These are phyloP conservation scores for Aspergillus cejpii DNA, from an alignment of 2,329 filamentous ascomycete genomes.

Conservation along the genomic window DNA sequence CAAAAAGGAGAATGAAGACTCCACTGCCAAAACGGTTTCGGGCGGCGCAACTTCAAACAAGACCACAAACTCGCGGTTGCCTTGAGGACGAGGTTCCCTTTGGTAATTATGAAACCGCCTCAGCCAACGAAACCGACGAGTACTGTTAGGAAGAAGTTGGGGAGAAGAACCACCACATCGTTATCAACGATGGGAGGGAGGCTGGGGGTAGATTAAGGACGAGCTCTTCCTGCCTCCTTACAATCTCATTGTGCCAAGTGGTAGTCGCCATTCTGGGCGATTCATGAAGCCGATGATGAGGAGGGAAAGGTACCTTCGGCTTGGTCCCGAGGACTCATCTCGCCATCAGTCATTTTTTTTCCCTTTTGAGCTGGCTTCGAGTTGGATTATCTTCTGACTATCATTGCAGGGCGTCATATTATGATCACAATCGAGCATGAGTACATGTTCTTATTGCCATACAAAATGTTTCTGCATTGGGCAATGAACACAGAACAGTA, in stretches of 20 bases:
- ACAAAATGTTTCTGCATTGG: not conserved
- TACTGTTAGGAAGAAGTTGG: not conserved
- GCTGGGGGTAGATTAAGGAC: not conserved
- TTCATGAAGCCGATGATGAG: not conserved
- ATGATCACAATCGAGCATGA: not conserved
- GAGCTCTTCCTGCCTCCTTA: not conserved
- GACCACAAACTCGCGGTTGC: slow-evolving; percentile 3
- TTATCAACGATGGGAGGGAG: not conserved
- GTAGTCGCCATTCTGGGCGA: not conserved
- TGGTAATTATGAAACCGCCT: not conserved
- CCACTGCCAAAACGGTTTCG: slow-evolving; percentile 19
- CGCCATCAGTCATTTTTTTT: not conserved
- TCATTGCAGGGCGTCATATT: not conserved
- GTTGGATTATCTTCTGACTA: not conserved
- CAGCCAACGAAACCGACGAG: not conserved
- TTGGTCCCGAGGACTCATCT: not conserved
- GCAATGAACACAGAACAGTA: not conserved
- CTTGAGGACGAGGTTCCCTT: not conserved
- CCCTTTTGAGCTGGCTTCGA: not conserved
- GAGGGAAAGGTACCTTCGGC: not conserved
- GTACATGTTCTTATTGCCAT: not conserved
- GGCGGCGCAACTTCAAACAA: slow-evolving; percentile 12
- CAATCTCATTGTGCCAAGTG: not conserved
- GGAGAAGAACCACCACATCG: too few relatives aligned
- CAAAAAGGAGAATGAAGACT: slow-evolving; percentile 15